Conservation (phyloP, 2,329 filamentous ascomycete genomes). For the Rhynchosporium agropyri region DNA sequence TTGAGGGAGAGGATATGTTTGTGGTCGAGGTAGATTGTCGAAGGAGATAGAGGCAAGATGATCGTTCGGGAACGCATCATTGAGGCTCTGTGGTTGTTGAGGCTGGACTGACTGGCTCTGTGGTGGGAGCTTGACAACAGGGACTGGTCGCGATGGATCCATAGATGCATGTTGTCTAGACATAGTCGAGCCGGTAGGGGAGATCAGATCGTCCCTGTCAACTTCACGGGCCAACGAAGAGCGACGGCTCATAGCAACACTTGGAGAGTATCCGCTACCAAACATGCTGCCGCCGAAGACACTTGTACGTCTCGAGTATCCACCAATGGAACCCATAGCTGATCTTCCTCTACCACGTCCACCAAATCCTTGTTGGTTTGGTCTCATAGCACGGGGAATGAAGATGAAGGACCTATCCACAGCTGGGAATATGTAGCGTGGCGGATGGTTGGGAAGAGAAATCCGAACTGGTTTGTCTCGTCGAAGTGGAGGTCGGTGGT, state of each 20-base stretch:
- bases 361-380: slow-evolving; percentile 80
- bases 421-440: slow-evolving; percentile 89
- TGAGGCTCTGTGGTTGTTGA: slow-evolving; percentile 40
- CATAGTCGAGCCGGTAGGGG: slow-evolving; percentile 77
- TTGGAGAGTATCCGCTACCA: slow-evolving; percentile 83
- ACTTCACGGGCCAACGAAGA: slow-evolving; percentile 75
- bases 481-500: slow-evolving; percentile 90
- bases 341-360: slow-evolving; percentile 71
- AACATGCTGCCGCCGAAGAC: slow-evolving; percentile 68
- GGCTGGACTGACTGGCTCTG: slow-evolving; percentile 38
- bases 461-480: slow-evolving; percentile 96
- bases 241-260: slow-evolving; percentile 82
- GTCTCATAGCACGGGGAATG: slow-evolving; percentile 89
- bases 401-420: slow-evolving; percentile 95
- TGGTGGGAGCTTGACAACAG: slow-evolving; percentile 83
- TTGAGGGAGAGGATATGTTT: slow-evolving; percentile 60
- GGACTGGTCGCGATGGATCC: slow-evolving; percentile 71
- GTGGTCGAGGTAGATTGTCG: slow-evolving; percentile 52
- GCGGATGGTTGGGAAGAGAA: slow-evolving; percentile 77
- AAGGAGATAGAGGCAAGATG: slow-evolving; percentile 30
- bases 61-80: slow-evolving; percentile 35
- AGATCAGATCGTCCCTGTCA: slow-evolving; percentile 73
- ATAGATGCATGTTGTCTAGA: slow-evolving; percentile 65
- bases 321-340: slow-evolving; percentile 66
- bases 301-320: slow-evolving; percentile 79